Percentiles rank a stretch among this genome's conserved stretches.
phyloP scores from a whole-genome alignment of 2,329 filamentous ascomycete genomes.

The Phialophora expanda region DNA sequence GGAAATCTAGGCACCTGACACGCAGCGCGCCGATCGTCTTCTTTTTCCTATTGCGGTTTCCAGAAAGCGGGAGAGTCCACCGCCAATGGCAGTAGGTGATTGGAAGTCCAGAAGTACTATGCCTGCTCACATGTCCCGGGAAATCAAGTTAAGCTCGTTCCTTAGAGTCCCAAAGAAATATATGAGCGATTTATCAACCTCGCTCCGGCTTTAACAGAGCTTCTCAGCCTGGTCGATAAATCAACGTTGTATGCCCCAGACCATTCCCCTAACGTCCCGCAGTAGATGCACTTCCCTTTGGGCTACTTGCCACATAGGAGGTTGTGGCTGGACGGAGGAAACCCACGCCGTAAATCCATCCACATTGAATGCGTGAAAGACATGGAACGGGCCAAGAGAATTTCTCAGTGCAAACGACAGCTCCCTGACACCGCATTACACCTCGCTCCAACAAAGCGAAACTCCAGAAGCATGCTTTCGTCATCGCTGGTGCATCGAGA shows the following conservation, averaged over 20 bases:
- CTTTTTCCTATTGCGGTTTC: no score
- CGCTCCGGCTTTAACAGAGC: conserved; percentile 11
- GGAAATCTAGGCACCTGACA: neutral
- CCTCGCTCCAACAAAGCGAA: conserved; percentile 20
- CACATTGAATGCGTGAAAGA: neutral
- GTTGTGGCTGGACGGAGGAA: neutral
- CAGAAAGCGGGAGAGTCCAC: neutral
- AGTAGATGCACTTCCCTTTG: neutral
- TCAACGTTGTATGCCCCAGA: neutral
- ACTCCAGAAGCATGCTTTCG: conserved; percentile 16
- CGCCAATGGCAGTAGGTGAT: neutral
- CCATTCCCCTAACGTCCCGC: neutral
- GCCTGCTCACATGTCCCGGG: conserved; percentile 3
- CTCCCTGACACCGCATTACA: conserved; percentile 10
- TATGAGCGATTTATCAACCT: conserved; percentile 30
- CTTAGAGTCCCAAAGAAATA: conserved; percentile 18
- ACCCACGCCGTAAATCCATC: neutral
- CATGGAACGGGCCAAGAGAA: neutral
- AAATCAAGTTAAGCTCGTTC: conserved; percentile 6
- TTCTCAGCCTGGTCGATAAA: neutral
- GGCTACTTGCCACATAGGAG: neutral
- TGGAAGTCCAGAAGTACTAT: conserved; percentile 2
- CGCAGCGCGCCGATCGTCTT: neutral
- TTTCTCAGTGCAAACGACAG: neutral
- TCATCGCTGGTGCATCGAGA: conserved; percentile 24